These are phyloP conservation scores for Stephanodiscus minutulus DNA, from an alignment of 108 stramenopile genomes.

Conservation along the genomic window DNA sequence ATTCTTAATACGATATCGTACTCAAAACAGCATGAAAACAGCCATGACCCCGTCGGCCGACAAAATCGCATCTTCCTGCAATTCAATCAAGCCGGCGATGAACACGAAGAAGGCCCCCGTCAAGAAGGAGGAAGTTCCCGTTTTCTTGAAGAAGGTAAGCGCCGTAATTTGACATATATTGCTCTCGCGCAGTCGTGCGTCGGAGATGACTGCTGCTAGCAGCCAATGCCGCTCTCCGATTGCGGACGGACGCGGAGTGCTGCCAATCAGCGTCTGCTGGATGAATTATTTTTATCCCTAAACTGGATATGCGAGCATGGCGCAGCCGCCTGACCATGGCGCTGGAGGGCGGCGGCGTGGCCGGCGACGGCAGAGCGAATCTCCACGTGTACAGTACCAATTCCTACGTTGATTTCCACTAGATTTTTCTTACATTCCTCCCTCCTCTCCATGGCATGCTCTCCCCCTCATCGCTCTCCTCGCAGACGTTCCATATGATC, in stretches of 20 bases:
- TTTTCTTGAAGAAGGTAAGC: slow-evolving; percentile 52
- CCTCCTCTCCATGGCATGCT: background rate
- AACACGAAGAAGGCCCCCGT: slow-evolving; percentile 26
- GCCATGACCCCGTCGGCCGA: background rate
- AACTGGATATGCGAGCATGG: background rate
- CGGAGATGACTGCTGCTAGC: background rate
- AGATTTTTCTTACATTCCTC: background rate
- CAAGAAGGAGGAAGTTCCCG: slow-evolving; percentile 55
- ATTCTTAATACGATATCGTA: too few relatives aligned
- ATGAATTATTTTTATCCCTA: background rate
- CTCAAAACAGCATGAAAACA: too few relatives aligned
- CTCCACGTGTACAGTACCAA: background rate
- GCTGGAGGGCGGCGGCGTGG: background rate
- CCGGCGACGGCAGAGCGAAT: background rate
- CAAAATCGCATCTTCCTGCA: background rate
- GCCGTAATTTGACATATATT: background rate
- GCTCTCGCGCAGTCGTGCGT: background rate
- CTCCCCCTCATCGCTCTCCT: slow-evolving; percentile 1
- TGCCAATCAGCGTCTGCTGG: too few relatives aligned
- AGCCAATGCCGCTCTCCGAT: background rate
- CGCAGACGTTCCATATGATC: slow-evolving; percentile 75
- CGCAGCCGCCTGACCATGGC: slow-evolving; percentile 11
- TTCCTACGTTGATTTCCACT: slow-evolving; percentile 2
- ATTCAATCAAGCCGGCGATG: slow-evolving; percentile 26
- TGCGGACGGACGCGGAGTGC: too few relatives aligned